Evolutionary conservation across 1,139 yeast genomes (phyloP).

Genomic region (Blastobotrys persicus): DNA sequence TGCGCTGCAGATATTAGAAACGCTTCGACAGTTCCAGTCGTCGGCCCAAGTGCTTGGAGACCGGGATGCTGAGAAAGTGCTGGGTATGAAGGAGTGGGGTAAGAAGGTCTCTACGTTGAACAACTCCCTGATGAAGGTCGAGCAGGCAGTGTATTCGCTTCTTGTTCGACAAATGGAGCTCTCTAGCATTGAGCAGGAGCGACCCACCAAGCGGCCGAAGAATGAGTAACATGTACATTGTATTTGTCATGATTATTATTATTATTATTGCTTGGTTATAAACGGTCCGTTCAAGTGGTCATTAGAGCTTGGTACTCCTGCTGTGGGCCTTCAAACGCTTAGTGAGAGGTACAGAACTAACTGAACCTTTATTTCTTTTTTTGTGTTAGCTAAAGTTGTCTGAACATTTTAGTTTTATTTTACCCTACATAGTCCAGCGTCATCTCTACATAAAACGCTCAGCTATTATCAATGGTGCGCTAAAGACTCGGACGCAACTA

Average conservation of each 20-base stretch:
- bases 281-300: neutral
- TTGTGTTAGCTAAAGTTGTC: no score
- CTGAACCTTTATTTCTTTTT: no score
- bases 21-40: conserved; percentile 20
- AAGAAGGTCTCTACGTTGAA: conserved; percentile 27
- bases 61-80: conserved; percentile 10
- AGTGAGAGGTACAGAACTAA: no score
- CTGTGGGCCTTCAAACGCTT: no score
- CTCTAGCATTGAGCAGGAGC: neutral
- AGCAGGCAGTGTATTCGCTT: conserved; percentile 24
- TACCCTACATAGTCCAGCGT: no score
- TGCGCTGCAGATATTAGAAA: conserved; percentile 19
- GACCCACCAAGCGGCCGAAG: neutral
- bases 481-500: no score
- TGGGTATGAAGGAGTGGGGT: conserved; percentile 20
- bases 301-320: no score
- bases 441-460: no score
- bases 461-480: no score
- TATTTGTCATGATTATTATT: neutral
- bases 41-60: conserved; percentile 6
- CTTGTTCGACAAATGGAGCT: conserved; percentile 14
- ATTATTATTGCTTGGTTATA: neutral
- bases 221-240: neutral
- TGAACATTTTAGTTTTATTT: no score
- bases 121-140: conserved; percentile 27